phyloP scores from a whole-genome alignment of 148 eudicot genomes.

The Fallopia convolvulus region DNA sequence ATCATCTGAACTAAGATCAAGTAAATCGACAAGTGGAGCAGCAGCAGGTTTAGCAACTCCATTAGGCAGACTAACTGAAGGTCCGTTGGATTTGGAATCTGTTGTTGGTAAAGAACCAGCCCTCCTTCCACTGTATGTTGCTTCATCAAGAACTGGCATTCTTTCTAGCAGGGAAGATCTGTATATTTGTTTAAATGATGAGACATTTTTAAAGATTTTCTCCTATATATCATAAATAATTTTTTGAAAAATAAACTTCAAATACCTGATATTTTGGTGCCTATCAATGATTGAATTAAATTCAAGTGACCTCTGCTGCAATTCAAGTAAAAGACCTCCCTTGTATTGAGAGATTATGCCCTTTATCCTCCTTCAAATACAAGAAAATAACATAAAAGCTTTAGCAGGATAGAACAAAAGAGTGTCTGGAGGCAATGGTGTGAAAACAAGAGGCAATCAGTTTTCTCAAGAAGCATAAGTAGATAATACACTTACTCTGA shows the following conservation, averaged over 20 bases:
- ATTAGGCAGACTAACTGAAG: conserved; percentile 64
- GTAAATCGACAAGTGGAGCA: conserved; percentile 91
- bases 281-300: conserved; percentile 73
- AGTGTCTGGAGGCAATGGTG: background rate
- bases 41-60: conserved; percentile 66
- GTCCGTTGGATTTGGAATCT: conserved; percentile 57
- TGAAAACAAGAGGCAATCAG: conserved; percentile 11
- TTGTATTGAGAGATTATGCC: conserved; percentile 57
- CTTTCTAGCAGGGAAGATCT: conserved; percentile 84
- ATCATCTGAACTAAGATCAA: conserved; percentile 81
- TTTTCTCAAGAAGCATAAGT: background rate
- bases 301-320: conserved; percentile 94
- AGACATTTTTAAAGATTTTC: background rate
- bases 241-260: background rate
- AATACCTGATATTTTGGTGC: conserved; percentile 76
- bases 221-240: background rate
- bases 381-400: background rate
- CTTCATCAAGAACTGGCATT: conserved; percentile 98
- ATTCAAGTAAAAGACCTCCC: conserved; percentile 84
- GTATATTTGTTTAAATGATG: conserved; percentile 15
- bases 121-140: conserved; percentile 71
- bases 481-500: conserved; percentile 54
- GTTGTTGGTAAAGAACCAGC: conserved; percentile 70
- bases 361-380: conserved; percentile 51
- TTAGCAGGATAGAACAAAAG: background rate